Evolutionary conservation across 2,329 filamentous ascomycete genomes (phyloP).

Genomic region (Scedosporium apiospermum): DNA sequence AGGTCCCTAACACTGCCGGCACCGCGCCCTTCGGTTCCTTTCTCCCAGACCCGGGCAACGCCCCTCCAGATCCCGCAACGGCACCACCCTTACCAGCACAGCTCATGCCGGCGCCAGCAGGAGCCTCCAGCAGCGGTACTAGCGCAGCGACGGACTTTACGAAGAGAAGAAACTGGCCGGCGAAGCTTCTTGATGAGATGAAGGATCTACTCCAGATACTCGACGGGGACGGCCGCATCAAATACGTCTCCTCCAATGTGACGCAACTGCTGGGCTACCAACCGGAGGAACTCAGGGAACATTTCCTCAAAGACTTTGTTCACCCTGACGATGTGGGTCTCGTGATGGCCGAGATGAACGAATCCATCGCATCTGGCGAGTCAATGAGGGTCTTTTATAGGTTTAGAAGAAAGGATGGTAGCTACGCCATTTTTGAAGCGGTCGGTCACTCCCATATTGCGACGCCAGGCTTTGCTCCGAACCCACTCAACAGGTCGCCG

Average conservation of each 20-base stretch:
- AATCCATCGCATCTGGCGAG: constrained; percentile 75
- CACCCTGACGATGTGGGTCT: constrained; percentile 78
- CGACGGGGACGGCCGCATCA: constrained; percentile 71
- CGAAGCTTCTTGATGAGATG: constrained; percentile 80
- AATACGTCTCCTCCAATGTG: constrained; percentile 77
- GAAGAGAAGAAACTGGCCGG: constrained; percentile 67
- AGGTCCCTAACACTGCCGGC: background rate
- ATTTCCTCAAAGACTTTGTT: constrained; percentile 71
- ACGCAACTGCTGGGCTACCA: constrained; percentile 67
- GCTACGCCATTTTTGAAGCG: constrained; percentile 78
- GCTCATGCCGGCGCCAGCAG: background rate
- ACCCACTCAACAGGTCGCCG: constrained; percentile 53
- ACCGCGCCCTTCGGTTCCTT: background rate
- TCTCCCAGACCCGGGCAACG: background rate
- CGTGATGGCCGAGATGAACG: constrained; percentile 81
- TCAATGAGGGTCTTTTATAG: constrained; percentile 79
- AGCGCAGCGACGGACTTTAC: constrained; percentile 21
- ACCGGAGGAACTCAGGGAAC: constrained; percentile 59
- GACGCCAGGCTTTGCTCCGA: constrained; percentile 53
- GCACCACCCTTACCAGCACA: background rate
- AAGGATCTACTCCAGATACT: constrained; percentile 84
- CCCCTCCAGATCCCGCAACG: background rate
- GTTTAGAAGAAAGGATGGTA: constrained; percentile 63
- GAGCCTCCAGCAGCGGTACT: constrained; percentile 12
- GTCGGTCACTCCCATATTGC: constrained; percentile 86